Evolutionary conservation across 306 rosid genomes (phyloP).

Genomic region (Neltuma alba): DNA sequence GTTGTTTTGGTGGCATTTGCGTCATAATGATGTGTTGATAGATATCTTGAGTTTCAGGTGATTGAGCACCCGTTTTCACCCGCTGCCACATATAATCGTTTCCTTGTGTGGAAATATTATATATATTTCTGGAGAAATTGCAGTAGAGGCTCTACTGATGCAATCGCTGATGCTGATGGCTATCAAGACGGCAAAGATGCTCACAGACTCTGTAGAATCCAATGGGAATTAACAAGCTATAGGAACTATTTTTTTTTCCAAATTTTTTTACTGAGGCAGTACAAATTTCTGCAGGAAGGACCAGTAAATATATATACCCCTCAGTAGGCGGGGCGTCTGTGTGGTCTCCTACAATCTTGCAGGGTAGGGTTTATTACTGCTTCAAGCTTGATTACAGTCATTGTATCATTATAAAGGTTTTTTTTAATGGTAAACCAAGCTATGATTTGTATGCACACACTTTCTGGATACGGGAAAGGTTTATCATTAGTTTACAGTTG

Average conservation of each 20-base stretch:
- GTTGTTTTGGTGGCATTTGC: neutral
- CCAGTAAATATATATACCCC: neutral
- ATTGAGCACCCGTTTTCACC: conserved; percentile 21
- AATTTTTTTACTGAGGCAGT: conserved; percentile 27
- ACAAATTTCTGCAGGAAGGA: conserved; percentile 6
- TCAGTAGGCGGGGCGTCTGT: conserved; percentile 20
- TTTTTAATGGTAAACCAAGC: neutral
- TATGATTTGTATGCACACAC: neutral
- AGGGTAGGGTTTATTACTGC: conserved; percentile 5
- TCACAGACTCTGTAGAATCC: neutral
- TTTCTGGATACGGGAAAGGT: neutral
- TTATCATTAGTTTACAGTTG: neutral
- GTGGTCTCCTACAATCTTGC: conserved; percentile 18
- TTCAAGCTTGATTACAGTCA: neutral
- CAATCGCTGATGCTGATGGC: neutral
- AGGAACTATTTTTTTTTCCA: neutral
- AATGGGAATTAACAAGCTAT: neutral
- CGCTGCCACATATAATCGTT: conserved; percentile 12
- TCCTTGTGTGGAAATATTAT: neutral
- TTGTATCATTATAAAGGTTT: neutral
- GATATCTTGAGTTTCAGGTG: conserved; percentile 32
- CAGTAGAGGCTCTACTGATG: conserved; percentile 3
- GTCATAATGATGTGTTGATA: neutral
- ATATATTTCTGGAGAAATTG: conserved; percentile 5
- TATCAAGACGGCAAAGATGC: neutral